phyloP scores from a whole-genome alignment of 1,284 basidiomycete species.

The Amylostereum areolatum region DNA sequence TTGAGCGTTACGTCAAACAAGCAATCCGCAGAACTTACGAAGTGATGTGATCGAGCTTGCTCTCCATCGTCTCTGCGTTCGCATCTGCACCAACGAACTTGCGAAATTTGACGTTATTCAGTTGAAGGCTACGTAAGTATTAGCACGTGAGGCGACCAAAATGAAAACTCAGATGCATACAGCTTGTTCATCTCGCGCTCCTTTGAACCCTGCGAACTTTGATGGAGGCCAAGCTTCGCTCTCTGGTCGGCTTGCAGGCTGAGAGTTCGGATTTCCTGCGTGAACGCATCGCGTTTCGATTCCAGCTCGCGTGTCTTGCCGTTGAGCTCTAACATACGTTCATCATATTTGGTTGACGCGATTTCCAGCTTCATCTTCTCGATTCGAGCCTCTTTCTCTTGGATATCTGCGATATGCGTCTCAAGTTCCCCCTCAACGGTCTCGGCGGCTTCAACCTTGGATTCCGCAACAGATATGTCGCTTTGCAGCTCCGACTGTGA shows the following conservation, averaged over 20 bases:
- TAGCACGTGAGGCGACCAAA: background rate
- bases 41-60: slow-evolving; percentile 53
- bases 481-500: slow-evolving; percentile 43
- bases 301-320: slow-evolving; percentile 59
- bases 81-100: slow-evolving; percentile 59
- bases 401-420: slow-evolving; percentile 57
- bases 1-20: slow-evolving; percentile 2
- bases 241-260: slow-evolving; percentile 81
- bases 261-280: slow-evolving; percentile 66
- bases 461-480: slow-evolving; percentile 48
- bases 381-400: slow-evolving; percentile 58
- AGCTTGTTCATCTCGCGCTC: slow-evolving; percentile 57
- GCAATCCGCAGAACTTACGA: slow-evolving; percentile 36
- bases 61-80: slow-evolving; percentile 63
- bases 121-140: background rate
- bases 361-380: slow-evolving; percentile 56
- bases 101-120: slow-evolving; percentile 40
- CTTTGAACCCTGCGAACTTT: slow-evolving; percentile 63
- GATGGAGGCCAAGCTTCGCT: slow-evolving; percentile 77
- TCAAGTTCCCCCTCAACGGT: slow-evolving; percentile 53
- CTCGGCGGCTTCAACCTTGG: slow-evolving; percentile 50
- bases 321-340: slow-evolving; percentile 56
- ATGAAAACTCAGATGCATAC: slow-evolving; percentile 36
- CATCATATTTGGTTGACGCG: slow-evolving; percentile 60
- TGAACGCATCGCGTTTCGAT: slow-evolving; percentile 65